Evolutionary conservation across 805 yeast genomes (phyloP).

Genomic region (Candida hispaniensis): DNA sequence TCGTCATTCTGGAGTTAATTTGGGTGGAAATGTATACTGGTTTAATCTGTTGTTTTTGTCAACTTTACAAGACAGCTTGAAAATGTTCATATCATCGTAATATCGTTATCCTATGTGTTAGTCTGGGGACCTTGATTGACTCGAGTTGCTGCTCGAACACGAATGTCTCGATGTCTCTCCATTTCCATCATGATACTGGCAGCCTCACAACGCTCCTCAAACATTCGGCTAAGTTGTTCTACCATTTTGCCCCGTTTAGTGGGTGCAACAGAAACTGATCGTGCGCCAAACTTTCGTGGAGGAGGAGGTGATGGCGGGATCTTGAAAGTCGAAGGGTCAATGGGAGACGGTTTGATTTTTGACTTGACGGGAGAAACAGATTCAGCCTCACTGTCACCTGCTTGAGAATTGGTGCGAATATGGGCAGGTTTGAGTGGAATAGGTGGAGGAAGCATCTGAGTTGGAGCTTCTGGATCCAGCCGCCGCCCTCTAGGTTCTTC

Average conservation of each 20-base stretch:
- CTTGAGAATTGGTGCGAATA: constrained; percentile 4
- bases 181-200: constrained; percentile 21
- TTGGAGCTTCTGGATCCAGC: not conserved
- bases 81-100: too few relatives aligned
- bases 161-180: constrained; percentile 16
- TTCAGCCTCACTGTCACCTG: constrained; percentile 8
- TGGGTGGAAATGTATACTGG: too few relatives aligned
- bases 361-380: constrained; percentile 3
- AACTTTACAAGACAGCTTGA: too few relatives aligned
- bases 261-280: constrained; percentile 25
- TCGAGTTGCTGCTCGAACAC: constrained; percentile 10
- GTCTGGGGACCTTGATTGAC: too few relatives aligned
- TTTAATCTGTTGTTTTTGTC: too few relatives aligned
- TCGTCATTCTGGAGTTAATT: too few relatives aligned
- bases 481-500: constrained; percentile 5
- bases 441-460: constrained; percentile 9
- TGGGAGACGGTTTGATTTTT: constrained; percentile 10
- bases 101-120: too few relatives aligned
- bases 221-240: constrained; percentile 49
- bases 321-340: constrained; percentile 14
- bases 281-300: constrained; percentile 22
- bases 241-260: constrained; percentile 47
- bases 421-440: constrained; percentile 12
- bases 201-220: constrained; percentile 42
- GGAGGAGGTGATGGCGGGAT: constrained; percentile 18